A percentile compares a stretch with the other conserved stretches of the same genome.
phyloP scores from a whole-genome alignment of 352 stramenopile genomes.

The Lagenidium giganteum region DNA sequence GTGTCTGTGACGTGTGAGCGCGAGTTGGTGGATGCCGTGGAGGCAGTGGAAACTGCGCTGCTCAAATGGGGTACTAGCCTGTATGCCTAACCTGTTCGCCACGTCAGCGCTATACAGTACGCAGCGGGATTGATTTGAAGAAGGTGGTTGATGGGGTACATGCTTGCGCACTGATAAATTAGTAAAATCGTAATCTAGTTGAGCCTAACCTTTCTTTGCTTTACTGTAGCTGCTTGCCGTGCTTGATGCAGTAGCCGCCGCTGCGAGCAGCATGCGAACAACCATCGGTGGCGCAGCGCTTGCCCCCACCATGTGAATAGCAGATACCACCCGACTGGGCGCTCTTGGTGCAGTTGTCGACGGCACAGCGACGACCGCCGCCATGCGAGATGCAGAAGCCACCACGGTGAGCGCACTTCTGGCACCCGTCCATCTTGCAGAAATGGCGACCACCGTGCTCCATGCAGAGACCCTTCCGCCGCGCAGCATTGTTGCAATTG shows the following conservation, averaged over 20 bases:
- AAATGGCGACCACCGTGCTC: constrained; percentile 83
- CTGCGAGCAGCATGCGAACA: constrained; percentile 77
- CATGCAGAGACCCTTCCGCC: constrained; percentile 83
- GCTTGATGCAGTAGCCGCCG: constrained; percentile 80
- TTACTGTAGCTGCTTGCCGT: constrained; percentile 61
- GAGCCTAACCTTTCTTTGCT: too few relatives aligned
- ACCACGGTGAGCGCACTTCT: constrained; percentile 78
- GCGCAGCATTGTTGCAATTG: constrained; percentile 60
- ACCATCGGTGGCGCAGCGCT: constrained; percentile 66
- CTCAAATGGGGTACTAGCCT: too few relatives aligned
- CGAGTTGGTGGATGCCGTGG: constrained; percentile 26
- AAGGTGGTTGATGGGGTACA: too few relatives aligned
- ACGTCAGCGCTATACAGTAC: too few relatives aligned
- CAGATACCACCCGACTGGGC: constrained; percentile 79
- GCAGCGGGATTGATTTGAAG: too few relatives aligned
- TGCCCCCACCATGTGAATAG: constrained; percentile 82
- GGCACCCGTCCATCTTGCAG: constrained; percentile 79
- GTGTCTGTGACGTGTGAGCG: constrained; percentile 39
- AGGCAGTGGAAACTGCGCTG: too few relatives aligned
- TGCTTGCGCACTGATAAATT: too few relatives aligned
- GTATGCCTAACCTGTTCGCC: too few relatives aligned
- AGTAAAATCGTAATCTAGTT: too few relatives aligned
- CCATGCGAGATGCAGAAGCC: constrained; percentile 81
- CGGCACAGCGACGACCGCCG: constrained; percentile 64
- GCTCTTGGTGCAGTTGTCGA: constrained; percentile 72